A percentile compares a stretch with the other conserved stretches of the same genome.
phyloP scores from a whole-genome alignment of 345 rosid species.

The Citrus reticulata region DNA sequence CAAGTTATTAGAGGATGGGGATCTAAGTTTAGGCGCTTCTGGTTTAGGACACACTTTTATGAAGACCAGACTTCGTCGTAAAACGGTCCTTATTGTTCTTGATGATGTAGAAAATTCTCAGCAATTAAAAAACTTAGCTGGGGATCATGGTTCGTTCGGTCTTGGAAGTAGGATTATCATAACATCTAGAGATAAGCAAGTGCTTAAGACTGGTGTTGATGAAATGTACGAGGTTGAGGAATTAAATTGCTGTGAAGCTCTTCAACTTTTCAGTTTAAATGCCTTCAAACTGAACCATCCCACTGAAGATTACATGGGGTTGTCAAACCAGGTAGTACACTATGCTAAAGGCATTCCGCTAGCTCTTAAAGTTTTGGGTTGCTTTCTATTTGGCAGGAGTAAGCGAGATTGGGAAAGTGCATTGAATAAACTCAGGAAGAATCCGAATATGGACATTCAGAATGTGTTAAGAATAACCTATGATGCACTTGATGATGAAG shows the following conservation, averaged over 20 bases:
- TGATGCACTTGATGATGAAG: not conserved
- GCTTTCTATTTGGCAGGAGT: not conserved
- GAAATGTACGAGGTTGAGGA: not conserved
- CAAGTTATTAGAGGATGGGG: not conserved
- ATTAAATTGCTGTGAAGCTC: not conserved
- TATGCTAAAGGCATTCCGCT: not conserved
- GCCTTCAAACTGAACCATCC: not conserved
- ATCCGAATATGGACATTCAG: not conserved
- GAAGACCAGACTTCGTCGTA: not conserved
- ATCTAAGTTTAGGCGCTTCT: not conserved
- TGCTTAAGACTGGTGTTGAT: not conserved
- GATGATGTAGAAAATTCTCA: conserved; percentile 8
- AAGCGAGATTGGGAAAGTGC: not conserved
- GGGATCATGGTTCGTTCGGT: conserved; percentile 1
- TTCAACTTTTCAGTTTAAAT: not conserved
- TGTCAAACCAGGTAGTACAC: not conserved
- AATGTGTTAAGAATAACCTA: not conserved
- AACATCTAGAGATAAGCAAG: conserved; percentile 4
- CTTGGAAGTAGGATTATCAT: conserved; percentile 10
- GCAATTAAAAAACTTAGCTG: not conserved
- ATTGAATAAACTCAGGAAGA: not conserved
- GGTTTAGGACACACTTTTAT: not conserved
- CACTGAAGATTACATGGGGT: not conserved
- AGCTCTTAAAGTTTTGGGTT: not conserved
- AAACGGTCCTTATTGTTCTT: conserved; percentile 7